A percentile compares a stretch with the other conserved stretches of the same genome.
phyloP scores from a whole-genome alignment of 2,329 filamentous ascomycete species.

The Arachnomyces sp. region DNA sequence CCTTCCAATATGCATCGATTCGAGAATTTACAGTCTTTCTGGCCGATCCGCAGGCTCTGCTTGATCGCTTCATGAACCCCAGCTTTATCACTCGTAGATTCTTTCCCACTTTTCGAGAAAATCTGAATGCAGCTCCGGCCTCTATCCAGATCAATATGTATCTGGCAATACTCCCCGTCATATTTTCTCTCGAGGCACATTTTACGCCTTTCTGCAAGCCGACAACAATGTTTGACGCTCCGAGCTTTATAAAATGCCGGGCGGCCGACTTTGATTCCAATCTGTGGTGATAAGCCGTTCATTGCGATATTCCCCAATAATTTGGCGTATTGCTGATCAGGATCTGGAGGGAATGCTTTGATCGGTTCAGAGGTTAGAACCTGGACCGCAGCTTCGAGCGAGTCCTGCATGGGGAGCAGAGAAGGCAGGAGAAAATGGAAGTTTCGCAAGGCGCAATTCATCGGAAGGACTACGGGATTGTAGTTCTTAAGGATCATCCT shows the following conservation, averaged over 20 bases:
- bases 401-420: constrained; percentile 61
- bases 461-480: constrained; percentile 57
- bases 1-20: constrained; percentile 70
- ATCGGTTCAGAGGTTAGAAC: constrained; percentile 40
- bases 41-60: constrained; percentile 55
- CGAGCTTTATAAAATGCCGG: constrained; percentile 58
- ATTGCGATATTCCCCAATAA: constrained; percentile 28
- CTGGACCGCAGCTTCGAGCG: constrained; percentile 53
- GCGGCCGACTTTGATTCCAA: constrained; percentile 58
- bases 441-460: constrained; percentile 44
- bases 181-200: constrained; percentile 76
- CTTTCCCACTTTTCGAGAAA: constrained; percentile 87
- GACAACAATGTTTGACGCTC: constrained; percentile 65
- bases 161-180: constrained; percentile 84
- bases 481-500: constrained; percentile 71
- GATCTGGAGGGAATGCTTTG: constrained; percentile 27
- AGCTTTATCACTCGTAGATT: constrained; percentile 65
- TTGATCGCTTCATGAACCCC: constrained; percentile 56
- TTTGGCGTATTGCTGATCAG: constrained; percentile 23
- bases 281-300: constrained; percentile 42
- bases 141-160: constrained; percentile 64
- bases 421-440: constrained; percentile 64
- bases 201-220: constrained; percentile 50
- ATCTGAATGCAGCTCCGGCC: constrained; percentile 57
- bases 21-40: constrained; percentile 50